Evolutionary conservation across 1,284 basidiomycete species (phyloP).

Genomic region (Ustilago crameri): DNA sequence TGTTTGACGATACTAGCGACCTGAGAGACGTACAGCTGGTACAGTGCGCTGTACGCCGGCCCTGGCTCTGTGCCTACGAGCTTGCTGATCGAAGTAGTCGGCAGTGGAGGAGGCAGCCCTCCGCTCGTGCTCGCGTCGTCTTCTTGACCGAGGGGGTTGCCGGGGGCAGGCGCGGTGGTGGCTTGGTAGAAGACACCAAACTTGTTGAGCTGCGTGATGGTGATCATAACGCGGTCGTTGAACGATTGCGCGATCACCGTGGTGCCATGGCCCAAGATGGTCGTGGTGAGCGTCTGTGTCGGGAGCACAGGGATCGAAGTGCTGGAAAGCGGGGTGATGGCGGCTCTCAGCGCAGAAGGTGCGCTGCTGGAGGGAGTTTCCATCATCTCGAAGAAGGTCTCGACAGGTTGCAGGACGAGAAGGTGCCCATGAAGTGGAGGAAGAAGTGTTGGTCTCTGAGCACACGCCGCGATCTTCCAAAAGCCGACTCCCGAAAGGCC

Average conservation of each 20-base stretch:
- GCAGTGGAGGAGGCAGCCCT: slow-evolving; percentile 73
- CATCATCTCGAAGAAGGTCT: too few relatives aligned
- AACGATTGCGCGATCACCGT: slow-evolving; percentile 46
- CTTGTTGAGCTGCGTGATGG: slow-evolving; percentile 51
- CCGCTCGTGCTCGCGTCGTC: neutral
- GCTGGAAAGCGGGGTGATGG: slow-evolving; percentile 1
- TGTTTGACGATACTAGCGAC: slow-evolving; percentile 83
- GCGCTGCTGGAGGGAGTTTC: neutral
- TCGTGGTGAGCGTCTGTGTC: slow-evolving; percentile 6
- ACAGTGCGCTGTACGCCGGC: slow-evolving; percentile 76
- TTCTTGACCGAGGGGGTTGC: neutral
- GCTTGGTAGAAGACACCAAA: slow-evolving; percentile 52
- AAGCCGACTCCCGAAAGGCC: neutral
- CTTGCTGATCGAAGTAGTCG: slow-evolving; percentile 79
- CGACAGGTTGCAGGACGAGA: neutral
- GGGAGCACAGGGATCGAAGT: slow-evolving; percentile 15
- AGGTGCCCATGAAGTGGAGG: neutral
- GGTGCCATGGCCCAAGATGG: slow-evolving; percentile 22
- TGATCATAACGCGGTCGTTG: slow-evolving; percentile 50
- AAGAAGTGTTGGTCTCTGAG: slow-evolving; percentile 7
- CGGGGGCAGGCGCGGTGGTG: slow-evolving; percentile 5
- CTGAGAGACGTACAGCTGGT: slow-evolving; percentile 85
- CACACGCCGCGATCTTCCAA: neutral
- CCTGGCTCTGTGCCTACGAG: slow-evolving; percentile 78
- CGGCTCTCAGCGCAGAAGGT: slow-evolving; percentile 5